Conservation (phyloP, 2,329 filamentous ascomycete genomes). For the Xylaria sp. region DNA sequence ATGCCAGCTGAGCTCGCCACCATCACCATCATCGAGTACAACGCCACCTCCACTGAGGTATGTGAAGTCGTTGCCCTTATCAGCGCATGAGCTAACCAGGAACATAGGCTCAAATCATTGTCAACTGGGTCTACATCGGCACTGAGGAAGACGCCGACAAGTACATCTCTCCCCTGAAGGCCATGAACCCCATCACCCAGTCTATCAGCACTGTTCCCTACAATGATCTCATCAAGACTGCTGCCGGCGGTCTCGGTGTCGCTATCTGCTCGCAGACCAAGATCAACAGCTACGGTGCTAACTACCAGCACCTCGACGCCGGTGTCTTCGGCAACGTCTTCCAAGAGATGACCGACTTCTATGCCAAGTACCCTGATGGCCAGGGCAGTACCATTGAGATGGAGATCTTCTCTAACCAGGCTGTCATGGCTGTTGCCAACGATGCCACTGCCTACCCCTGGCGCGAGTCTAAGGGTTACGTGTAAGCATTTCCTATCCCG, state of each 20-base stretch:
- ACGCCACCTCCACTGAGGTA: background rate
- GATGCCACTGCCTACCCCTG: slow-evolving; percentile 23
- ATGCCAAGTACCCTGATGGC: slow-evolving; percentile 1
- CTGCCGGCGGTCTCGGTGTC: background rate
- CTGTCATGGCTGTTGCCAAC: slow-evolving; percentile 5
- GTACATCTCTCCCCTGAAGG: background rate
- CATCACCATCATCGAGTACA: slow-evolving; percentile 1
- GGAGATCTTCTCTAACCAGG: slow-evolving; percentile 13
- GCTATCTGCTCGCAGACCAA: background rate
- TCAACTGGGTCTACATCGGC: slow-evolving; percentile 6
- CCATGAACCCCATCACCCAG: background rate
- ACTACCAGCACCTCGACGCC: slow-evolving; percentile 1
- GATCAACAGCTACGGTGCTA: background rate
- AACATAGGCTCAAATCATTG: slow-evolving; percentile 5
- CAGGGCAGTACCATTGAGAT: background rate
- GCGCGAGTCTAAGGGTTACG: slow-evolving; percentile 11
- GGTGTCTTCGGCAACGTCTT: background rate
- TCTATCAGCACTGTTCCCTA: slow-evolving; percentile 1
- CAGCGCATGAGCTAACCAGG: background rate
- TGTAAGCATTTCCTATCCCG: slow-evolving; percentile 4
- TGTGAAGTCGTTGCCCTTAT: background rate
- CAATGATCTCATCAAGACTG: background rate
- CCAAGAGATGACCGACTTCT: slow-evolving; percentile 6
- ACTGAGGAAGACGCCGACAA: background rate
- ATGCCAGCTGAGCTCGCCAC: background rate